Percentiles rank a stretch among this genome's conserved stretches.
phyloP scores from a whole-genome alignment of 164 flowering plant genomes.

The Hamamelis virginiana region DNA sequence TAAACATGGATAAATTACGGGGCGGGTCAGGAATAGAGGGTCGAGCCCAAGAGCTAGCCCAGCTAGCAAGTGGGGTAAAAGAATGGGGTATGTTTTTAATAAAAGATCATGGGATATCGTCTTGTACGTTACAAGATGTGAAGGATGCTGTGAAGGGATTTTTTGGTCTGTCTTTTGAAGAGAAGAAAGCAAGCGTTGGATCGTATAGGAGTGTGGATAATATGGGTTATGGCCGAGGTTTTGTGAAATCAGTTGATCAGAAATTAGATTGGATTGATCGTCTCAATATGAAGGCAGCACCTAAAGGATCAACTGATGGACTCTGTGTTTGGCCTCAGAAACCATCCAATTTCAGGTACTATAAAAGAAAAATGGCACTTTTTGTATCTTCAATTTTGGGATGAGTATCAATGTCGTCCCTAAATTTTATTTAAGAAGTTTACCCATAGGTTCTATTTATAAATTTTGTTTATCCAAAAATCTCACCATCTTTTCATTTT shows the following conservation, averaged over 20 bases:
- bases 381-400: too few species aligned
- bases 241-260: conserved; percentile 26
- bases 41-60: conserved; percentile 18
- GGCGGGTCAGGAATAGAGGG: neutral
- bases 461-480: too few species aligned
- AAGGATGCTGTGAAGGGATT: conserved; percentile 29
- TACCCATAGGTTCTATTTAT: too few species aligned
- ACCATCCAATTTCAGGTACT: too few species aligned
- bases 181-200: conserved; percentile 28
- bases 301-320: too few species aligned
- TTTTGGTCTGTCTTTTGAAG: conserved; percentile 25
- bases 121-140: conserved; percentile 9
- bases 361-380: too few species aligned
- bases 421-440: too few species aligned
- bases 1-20: conserved; percentile 19
- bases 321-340: conserved; percentile 2
- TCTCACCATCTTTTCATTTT: too few species aligned
- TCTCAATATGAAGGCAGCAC: conserved; percentile 25
- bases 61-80: conserved; percentile 13
- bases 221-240: conserved; percentile 33
- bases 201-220: conserved; percentile 22
- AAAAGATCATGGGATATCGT: conserved; percentile 23
- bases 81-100: conserved; percentile 27
- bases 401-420: too few species aligned
- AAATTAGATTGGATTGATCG: conserved; percentile 34